phyloP scores from a whole-genome alignment of 208 protist genomes.

The Crithidia sp. region DNA sequence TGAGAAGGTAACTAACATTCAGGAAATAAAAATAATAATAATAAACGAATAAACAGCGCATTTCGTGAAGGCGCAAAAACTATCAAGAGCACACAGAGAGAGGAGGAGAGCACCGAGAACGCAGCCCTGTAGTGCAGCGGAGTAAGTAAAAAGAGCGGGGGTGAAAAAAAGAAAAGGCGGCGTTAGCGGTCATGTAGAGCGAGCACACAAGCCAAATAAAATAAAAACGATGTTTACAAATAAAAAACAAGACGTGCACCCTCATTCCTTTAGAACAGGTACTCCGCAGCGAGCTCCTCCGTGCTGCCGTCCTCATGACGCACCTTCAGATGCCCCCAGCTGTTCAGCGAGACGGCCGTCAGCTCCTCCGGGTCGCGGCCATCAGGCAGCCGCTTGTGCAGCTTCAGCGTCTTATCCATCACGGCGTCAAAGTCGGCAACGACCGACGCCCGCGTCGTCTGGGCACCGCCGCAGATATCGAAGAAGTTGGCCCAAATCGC shows the following conservation, averaged over 20 bases:
- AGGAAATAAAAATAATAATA: too few species aligned
- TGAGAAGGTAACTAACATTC: too few species aligned
- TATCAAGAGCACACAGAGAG: too few species aligned
- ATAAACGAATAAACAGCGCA: neutral
- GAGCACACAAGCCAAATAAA: neutral
- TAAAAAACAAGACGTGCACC: neutral
- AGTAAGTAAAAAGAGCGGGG: neutral
- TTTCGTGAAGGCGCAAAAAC: constrained; percentile 1
- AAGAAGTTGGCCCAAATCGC: constrained; percentile 53
- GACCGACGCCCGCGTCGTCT: constrained; percentile 28
- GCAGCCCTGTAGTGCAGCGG: neutral
- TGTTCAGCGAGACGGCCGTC: constrained; percentile 51
- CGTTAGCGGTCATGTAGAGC: too few species aligned
- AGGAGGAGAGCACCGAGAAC: too few species aligned
- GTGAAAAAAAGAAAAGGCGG: neutral
- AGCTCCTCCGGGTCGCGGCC: constrained; percentile 54
- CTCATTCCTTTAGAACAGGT: constrained; percentile 53
- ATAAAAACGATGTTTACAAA: neutral
- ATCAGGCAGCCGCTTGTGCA: constrained; percentile 45
- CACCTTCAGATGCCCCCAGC: constrained; percentile 68
- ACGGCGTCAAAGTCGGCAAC: constrained; percentile 51
- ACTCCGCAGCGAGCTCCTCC: constrained; percentile 61
- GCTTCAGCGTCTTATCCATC: constrained; percentile 47
- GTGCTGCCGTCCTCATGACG: constrained; percentile 40
- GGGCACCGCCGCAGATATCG: constrained; percentile 23